Percentiles rank a stretch among this genome's conserved stretches.
phyloP scores from a whole-genome alignment of 1,284 basidiomycete species.

The Tilletia indica region DNA sequence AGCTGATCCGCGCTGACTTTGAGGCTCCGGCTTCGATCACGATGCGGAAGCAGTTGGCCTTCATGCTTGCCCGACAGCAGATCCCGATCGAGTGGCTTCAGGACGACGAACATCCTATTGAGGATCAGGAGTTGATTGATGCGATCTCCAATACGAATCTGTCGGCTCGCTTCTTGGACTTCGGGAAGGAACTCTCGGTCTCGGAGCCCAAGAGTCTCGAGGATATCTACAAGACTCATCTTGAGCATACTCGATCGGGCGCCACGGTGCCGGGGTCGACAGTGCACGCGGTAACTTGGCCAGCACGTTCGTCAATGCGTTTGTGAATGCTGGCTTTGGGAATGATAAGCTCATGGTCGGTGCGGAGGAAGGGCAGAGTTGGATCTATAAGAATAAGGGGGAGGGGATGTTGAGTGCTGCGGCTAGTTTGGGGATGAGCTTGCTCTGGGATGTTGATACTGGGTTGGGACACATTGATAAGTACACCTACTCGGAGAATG shows the following conservation, averaged over 20 bases:
- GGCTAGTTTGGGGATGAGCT: constrained; percentile 85
- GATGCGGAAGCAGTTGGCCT: constrained; percentile 95
- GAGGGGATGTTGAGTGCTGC: constrained; percentile 98
- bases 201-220: constrained; percentile 85
- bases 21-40: constrained; percentile 46
- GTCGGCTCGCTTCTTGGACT: constrained; percentile 72
- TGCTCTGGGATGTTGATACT: constrained; percentile 94
- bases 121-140: constrained; percentile 62
- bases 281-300: constrained; percentile 93
- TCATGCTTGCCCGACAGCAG: constrained; percentile 87
- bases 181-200: constrained; percentile 92
- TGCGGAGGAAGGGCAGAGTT: constrained; percentile 91
- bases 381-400: constrained; percentile 99
- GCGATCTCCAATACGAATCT: constrained; percentile 77
- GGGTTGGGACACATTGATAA: constrained; percentile 95
- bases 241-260: constrained; percentile 66
- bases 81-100: constrained; percentile 88
- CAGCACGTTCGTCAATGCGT: constrained; percentile 96
- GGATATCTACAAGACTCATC: constrained; percentile 95
- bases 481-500: constrained; percentile 93
- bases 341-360: constrained; percentile 98
- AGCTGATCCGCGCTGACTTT: constrained; percentile 64
- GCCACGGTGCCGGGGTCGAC: constrained; percentile 66
- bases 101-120: constrained; percentile 59
- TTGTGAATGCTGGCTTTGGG: constrained; percentile 97